Evolutionary conservation across 148 eudicot species (phyloP), one percentile per base, ranked within the genome.

Genomic region (Bassia scoparia): DNA sequence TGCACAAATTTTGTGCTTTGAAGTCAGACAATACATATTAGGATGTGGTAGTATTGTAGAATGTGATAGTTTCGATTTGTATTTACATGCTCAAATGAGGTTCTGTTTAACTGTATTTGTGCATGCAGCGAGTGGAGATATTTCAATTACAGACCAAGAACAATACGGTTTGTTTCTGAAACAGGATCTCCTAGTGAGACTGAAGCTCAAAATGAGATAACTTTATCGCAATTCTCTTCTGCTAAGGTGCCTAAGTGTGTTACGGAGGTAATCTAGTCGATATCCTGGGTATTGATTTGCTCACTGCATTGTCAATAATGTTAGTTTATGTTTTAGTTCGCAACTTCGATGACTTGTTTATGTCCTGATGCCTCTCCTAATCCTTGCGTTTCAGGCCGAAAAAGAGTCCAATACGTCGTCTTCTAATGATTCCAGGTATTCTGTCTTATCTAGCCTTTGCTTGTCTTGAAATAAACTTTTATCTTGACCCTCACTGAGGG

Each of bases 141-240:
- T 73, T 87, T 92, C 59, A 83, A 79, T 63, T 90, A 92, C 73
- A 80, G 68, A 35, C 85, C 94, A 48, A 82, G 88, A 76, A 71
- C 59, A 26, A 33, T 95, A 30, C 82, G 81, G 33, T 92, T 95
- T 84, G 83, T 85, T 61, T 79, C 81, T 52, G 85, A 92, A 79
- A 80, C 74, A 65, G 85, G 72, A 75, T 50, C 60, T 75, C 31
- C 81, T 37, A 73, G 73, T 21, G 83, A 71, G 67, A 83, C 67
- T 30, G 85, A 74, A 74, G 81, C 77, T 38, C 77, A 56, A 23
- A 78, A 76, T 72, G 83, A 71, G 76, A 79, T 85, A 58, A 84
- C 65, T 44, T 77, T 95, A 78, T 74, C 96, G 72, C 97, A 88
- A 43, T 95, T 87, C 82, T 83, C 96, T 53, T 76, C 98, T 77